phyloP scores from a whole-genome alignment of 495 filamentous ascomycete genomes.

The Trichoderma asperelloides region DNA sequence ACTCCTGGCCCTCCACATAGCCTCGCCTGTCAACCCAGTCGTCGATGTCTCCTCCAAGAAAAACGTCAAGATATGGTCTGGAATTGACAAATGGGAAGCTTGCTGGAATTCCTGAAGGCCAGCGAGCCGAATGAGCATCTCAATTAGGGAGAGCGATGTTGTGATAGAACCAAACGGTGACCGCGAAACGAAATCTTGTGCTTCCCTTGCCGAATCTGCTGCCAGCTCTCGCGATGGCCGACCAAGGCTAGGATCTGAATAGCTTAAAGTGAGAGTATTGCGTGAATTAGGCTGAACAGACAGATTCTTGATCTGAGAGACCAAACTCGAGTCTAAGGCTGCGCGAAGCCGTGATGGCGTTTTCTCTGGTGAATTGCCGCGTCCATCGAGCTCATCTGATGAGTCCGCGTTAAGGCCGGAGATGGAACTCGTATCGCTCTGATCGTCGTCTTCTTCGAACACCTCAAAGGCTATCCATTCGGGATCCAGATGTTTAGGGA shows the following conservation, averaged over 20 bases:
- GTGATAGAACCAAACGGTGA: slow-evolving; percentile 47
- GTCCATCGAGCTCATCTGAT: slow-evolving; percentile 21
- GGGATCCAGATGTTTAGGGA: slow-evolving; percentile 76
- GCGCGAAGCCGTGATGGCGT: slow-evolving; percentile 12
- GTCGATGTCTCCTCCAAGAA: slow-evolving; percentile 79
- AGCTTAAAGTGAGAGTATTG: slow-evolving; percentile 13
- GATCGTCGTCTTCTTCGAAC: slow-evolving; percentile 52
- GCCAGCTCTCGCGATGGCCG: background rate
- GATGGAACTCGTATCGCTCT: slow-evolving; percentile 18
- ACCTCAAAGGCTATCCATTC: slow-evolving; percentile 97
- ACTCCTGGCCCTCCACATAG: slow-evolving; percentile 57
- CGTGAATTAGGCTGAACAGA: slow-evolving; percentile 22
- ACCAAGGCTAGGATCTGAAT: background rate
- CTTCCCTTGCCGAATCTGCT: slow-evolving; percentile 9
- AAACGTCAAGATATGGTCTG: slow-evolving; percentile 90
- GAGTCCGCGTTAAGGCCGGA: background rate
- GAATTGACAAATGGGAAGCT: slow-evolving; percentile 81
- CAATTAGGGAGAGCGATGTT: slow-evolving; percentile 85
- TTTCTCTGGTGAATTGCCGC: slow-evolving; percentile 6
- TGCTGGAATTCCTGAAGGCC: slow-evolving; percentile 97
- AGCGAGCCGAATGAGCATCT: slow-evolving; percentile 85
- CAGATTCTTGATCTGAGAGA: slow-evolving; percentile 32
- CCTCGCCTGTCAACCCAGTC: slow-evolving; percentile 62
- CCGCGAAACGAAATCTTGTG: slow-evolving; percentile 18
- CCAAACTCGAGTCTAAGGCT: slow-evolving; percentile 29